phyloP scores from a whole-genome alignment of 1,139 yeast genomes.

The Zygosaccharomyces sapae region DNA sequence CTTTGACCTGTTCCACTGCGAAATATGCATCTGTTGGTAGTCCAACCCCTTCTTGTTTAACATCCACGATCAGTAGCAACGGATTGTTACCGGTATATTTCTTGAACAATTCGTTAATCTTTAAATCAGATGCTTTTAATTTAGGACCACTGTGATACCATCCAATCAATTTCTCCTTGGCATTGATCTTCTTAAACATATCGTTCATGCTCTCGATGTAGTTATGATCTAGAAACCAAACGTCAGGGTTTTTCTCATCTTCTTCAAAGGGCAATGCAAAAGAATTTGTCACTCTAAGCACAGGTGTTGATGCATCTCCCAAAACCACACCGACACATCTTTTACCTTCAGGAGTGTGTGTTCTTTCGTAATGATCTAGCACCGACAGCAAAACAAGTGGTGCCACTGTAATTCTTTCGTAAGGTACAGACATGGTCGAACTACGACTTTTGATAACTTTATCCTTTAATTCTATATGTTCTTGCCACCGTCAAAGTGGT shows the following conservation, averaged over 20 bases:
- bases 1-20: slow-evolving; percentile 92
- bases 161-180: slow-evolving; percentile 91
- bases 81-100: slow-evolving; percentile 70
- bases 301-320: slow-evolving; percentile 66
- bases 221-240: slow-evolving; percentile 97
- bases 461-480: neutral
- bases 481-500: slow-evolving; percentile 7
- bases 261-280: slow-evolving; percentile 95
- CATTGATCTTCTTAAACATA: slow-evolving; percentile 96
- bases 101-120: slow-evolving; percentile 85
- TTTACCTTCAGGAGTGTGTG: slow-evolving; percentile 63
- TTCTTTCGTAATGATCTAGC: slow-evolving; percentile 91
- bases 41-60: slow-evolving; percentile 74
- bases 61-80: slow-evolving; percentile 83
- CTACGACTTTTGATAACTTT: neutral
- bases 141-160: slow-evolving; percentile 99
- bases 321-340: slow-evolving; percentile 92
- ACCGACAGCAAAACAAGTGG: slow-evolving; percentile 92
- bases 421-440: slow-evolving; percentile 30
- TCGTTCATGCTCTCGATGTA: slow-evolving; percentile 95
- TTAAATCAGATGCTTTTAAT: slow-evolving; percentile 78
- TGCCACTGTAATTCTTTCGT: slow-evolving; percentile 80
- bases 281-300: slow-evolving; percentile 65
- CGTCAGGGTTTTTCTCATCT: slow-evolving; percentile 86
- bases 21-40: slow-evolving; percentile 94